Evolutionary conservation across 768 basidiomycete species (phyloP).

Genomic region (Kwoniella shandongensis): DNA sequence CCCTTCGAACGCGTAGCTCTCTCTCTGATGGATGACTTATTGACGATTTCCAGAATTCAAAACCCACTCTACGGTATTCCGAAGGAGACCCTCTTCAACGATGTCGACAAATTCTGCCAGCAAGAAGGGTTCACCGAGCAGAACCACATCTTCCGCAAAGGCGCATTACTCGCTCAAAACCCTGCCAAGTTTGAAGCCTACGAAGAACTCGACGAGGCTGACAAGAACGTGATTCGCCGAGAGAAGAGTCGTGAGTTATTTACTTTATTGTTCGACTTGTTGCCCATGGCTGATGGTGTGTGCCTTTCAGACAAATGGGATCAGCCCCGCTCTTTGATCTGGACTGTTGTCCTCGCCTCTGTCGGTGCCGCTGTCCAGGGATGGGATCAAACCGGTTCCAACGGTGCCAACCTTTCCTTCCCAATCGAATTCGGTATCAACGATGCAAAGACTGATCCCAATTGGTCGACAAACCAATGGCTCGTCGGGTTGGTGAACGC

Average conservation of each 20-base stretch:
- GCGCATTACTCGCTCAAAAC: slow-evolving; percentile 35
- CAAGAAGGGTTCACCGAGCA: slow-evolving; percentile 2
- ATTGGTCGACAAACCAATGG: not conserved
- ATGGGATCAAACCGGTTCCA: slow-evolving; percentile 18
- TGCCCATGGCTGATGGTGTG: not conserved
- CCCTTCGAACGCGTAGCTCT: no score
- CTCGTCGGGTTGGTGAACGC: slow-evolving; percentile 15
- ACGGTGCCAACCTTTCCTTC: slow-evolving; percentile 19
- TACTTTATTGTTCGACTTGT: not conserved
- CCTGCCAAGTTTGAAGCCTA: slow-evolving; percentile 30
- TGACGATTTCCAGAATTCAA: no score
- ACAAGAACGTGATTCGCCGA: slow-evolving; percentile 22
- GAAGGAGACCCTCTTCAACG: slow-evolving; percentile 5
- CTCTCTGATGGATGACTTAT: no score
- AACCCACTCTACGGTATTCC: slow-evolving; percentile 13
- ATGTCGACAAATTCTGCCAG: slow-evolving; percentile 14
- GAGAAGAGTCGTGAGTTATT: slow-evolving; percentile 23
- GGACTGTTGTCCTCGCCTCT: slow-evolving; percentile 5
- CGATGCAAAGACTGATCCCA: not conserved
- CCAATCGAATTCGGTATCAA: slow-evolving; percentile 18
- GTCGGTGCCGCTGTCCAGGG: slow-evolving; percentile 17
- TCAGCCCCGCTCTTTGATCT: slow-evolving; percentile 14
- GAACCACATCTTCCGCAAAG: slow-evolving; percentile 22
- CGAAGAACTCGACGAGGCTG: slow-evolving; percentile 30
- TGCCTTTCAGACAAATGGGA: slow-evolving; percentile 2